These are phyloP conservation scores for Gremmenia infestans DNA, from an alignment of 2,329 filamentous ascomycete genomes.

Conservation along the genomic window DNA sequence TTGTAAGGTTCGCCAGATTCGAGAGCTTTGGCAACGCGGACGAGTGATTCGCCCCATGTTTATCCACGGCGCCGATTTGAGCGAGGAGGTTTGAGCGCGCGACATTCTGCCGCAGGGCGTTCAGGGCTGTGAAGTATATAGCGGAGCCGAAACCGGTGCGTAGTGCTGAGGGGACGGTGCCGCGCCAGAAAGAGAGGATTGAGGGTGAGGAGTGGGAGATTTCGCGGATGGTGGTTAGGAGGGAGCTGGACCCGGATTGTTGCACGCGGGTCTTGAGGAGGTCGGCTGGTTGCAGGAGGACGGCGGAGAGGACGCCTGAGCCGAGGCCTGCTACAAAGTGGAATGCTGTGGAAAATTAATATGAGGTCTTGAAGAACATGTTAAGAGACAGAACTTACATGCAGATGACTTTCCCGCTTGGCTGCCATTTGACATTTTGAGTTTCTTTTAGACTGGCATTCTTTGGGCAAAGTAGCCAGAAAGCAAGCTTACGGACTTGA, in stretches of 20 bases:
- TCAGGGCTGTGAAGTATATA: constrained; percentile 88
- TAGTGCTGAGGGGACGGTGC: constrained; percentile 86
- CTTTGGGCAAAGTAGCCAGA: not conserved
- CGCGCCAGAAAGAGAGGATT: constrained; percentile 79
- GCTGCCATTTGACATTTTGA: constrained; percentile 46
- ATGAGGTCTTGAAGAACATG: not conserved
- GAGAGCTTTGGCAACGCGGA: constrained; percentile 77
- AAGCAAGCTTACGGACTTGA: not conserved
- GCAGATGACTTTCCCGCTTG: constrained; percentile 44
- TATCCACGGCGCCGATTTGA: constrained; percentile 26
- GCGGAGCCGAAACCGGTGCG: constrained; percentile 90
- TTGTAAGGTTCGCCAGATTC: constrained; percentile 77
- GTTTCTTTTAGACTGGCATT: constrained; percentile 21
- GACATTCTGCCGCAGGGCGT: constrained; percentile 69
- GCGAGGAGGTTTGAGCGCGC: constrained; percentile 41
- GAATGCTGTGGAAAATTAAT: constrained; percentile 48
- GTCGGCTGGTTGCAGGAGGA: constrained; percentile 90
- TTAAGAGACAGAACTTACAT: constrained; percentile 33
- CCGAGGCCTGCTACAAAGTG: constrained; percentile 86
- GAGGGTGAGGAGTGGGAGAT: constrained; percentile 61
- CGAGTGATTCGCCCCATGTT: constrained; percentile 39
- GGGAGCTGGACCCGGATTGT: constrained; percentile 69
- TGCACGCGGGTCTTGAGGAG: constrained; percentile 95
- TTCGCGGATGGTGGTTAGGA: constrained; percentile 62
- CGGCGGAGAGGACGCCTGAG: constrained; percentile 81